phyloP scores from a whole-genome alignment of 2,329 filamentous ascomycete species.

The Aspergillus sp. region DNA sequence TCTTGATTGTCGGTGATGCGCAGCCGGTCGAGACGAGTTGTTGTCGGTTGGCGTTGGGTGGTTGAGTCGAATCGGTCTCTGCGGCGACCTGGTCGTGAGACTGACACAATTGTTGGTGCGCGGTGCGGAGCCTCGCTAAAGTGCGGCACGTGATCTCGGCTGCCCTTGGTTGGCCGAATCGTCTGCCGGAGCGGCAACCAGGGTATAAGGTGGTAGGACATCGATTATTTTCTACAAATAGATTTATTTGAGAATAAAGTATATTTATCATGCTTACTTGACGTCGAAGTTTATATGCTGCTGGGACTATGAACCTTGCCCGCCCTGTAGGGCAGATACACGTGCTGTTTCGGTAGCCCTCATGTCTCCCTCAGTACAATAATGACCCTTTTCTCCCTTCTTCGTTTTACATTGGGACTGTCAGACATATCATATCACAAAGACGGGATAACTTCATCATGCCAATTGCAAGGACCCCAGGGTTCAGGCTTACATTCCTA shows the following conservation, averaged over 20 bases:
- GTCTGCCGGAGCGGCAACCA: background rate
- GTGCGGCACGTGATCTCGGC: slow-evolving; percentile 35
- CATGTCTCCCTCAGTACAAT: too few species aligned
- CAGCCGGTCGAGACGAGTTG: slow-evolving; percentile 27
- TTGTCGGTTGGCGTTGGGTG: slow-evolving; percentile 39
- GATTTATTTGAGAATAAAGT: too few species aligned
- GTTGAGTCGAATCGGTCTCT: slow-evolving; percentile 37
- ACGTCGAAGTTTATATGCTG: too few species aligned
- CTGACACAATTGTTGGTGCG: slow-evolving; percentile 36
- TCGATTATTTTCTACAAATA: too few species aligned
- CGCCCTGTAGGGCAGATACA: too few species aligned
- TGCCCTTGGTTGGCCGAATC: slow-evolving; percentile 28
- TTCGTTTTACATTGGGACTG: too few species aligned
- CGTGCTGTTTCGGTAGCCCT: too few species aligned
- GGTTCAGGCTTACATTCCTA: slow-evolving; percentile 28
- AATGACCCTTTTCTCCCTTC: too few species aligned
- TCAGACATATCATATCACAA: background rate
- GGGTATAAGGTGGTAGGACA: background rate
- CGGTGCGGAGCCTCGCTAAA: slow-evolving; percentile 40
- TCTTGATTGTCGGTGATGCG: slow-evolving; percentile 51
- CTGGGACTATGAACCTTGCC: too few species aligned
- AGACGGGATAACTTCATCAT: slow-evolving; percentile 9
- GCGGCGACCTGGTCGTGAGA: slow-evolving; percentile 26
- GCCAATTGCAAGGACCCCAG: slow-evolving; percentile 29
- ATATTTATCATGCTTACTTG: too few species aligned